A percentile compares a stretch with the other conserved stretches of the same genome.
These are phyloP conservation scores for Suhomyces faveliae DNA, from an alignment of 805 yeast genomes.

Conservation along the genomic window DNA sequence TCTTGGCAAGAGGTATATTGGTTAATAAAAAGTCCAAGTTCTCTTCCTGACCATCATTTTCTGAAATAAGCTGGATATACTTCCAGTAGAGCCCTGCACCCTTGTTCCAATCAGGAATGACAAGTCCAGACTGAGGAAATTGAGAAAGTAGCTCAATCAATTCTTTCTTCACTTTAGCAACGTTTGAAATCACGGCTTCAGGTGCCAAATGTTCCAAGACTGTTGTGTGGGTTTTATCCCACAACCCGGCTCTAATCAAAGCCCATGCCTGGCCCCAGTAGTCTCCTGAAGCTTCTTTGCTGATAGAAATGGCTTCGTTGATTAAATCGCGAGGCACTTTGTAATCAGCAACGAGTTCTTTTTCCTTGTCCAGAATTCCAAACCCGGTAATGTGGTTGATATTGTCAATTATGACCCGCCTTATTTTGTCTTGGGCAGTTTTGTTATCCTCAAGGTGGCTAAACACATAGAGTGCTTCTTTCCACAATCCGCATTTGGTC, in stretches of 20 bases:
- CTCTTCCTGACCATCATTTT: constrained; percentile 10
- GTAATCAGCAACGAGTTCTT: constrained; percentile 37
- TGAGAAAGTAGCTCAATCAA: constrained; percentile 38
- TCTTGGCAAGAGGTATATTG: constrained; percentile 43
- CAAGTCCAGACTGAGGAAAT: constrained; percentile 43
- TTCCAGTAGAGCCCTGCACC: constrained; percentile 60
- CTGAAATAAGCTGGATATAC: constrained; percentile 38
- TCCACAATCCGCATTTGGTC: constrained; percentile 45
- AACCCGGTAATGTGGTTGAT: constrained; percentile 27
- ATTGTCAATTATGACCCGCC: constrained; percentile 32
- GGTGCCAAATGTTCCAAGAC: constrained; percentile 70
- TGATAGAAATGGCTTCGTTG: constrained; percentile 59
- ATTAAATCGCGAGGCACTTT: constrained; percentile 49
- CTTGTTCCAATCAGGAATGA: constrained; percentile 48
- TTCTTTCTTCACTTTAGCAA: constrained; percentile 28
- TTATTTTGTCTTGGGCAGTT: constrained; percentile 42
- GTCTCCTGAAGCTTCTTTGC: constrained; percentile 49
- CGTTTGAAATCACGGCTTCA: constrained; percentile 53
- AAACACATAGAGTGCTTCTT: constrained; percentile 62
- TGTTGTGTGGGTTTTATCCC: constrained; percentile 62
- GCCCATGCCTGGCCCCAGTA: constrained; percentile 60
- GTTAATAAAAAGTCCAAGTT: constrained; percentile 41
- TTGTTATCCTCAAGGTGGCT: constrained; percentile 54
- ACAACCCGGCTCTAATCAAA: constrained; percentile 57
- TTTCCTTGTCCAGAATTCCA: constrained; percentile 23